Conservation (phyloP, 805 yeast genomes). For the Kodamaea kakaduensis region DNA sequence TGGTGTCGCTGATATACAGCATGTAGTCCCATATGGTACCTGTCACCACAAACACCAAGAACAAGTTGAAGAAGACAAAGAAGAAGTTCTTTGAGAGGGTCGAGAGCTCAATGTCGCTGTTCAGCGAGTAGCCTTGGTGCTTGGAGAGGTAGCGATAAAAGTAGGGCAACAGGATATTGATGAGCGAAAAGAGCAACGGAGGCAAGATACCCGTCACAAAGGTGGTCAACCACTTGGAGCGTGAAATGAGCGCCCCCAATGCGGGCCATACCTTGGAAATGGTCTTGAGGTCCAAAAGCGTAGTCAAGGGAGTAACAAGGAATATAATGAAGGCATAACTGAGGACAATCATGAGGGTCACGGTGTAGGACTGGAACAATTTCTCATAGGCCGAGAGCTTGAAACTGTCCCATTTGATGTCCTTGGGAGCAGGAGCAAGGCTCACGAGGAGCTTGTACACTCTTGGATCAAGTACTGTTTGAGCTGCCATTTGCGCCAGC, state of each 20-base stretch:
- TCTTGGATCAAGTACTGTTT: conserved; percentile 42
- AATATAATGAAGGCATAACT: conserved; percentile 51
- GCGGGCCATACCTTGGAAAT: conserved; percentile 57
- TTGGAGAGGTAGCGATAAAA: conserved; percentile 48
- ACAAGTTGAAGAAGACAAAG: conserved; percentile 57
- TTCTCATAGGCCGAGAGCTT: conserved; percentile 37
- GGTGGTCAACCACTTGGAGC: conserved; percentile 49
- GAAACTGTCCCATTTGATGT: conserved; percentile 45
- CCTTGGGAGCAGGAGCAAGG: conserved; percentile 47
- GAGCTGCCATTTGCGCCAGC: conserved; percentile 48
- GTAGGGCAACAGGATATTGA: conserved; percentile 53
- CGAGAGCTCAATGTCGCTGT: conserved; percentile 56
- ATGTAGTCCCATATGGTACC: conserved; percentile 61
- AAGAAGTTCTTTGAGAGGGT: conserved; percentile 56
- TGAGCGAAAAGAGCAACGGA: conserved; percentile 53
- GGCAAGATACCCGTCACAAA: conserved; percentile 61
- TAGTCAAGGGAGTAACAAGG: conserved; percentile 54
- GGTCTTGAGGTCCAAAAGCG: conserved; percentile 52
- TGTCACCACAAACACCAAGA: conserved; percentile 56
- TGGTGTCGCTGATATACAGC: conserved; percentile 54
- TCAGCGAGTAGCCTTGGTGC: conserved; percentile 51
- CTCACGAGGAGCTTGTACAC: conserved; percentile 40
- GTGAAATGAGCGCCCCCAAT: conserved; percentile 48
- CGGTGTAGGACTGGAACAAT: conserved; percentile 35
- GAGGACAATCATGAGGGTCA: conserved; percentile 42